Conservation (phyloP, 805 yeast species). For the Sugiyamaella boreocaroliniensis region DNA sequence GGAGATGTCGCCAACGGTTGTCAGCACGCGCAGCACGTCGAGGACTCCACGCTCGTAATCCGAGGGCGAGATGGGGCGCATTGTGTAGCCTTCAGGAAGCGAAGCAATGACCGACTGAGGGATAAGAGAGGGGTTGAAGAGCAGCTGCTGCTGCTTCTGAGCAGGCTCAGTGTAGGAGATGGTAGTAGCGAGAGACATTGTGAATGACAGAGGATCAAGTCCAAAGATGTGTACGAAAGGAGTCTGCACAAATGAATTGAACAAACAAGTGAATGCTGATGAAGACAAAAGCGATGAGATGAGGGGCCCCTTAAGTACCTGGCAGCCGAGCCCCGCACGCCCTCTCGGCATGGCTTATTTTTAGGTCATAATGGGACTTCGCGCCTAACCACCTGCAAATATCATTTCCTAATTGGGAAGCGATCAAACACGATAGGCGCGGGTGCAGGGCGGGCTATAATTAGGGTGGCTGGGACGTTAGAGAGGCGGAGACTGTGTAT, state of each 20-base stretch:
- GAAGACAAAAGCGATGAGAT: neutral
- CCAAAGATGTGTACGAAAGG: too few species aligned
- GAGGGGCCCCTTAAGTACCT: neutral
- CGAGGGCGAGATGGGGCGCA: constrained; percentile 48
- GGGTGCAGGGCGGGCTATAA: neutral
- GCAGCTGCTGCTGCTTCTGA: constrained; percentile 3
- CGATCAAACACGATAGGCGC: neutral
- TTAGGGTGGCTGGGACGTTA: neutral
- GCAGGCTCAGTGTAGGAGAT: constrained; percentile 6
- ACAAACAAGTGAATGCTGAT: neutral
- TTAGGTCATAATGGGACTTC: neutral
- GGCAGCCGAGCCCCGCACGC: neutral
- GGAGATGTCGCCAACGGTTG: constrained; percentile 74
- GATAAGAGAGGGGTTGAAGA: constrained; percentile 24
- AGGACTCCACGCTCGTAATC: constrained; percentile 64
- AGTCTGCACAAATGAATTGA: neutral
- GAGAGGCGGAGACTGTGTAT: neutral
- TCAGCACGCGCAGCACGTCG: constrained; percentile 57
- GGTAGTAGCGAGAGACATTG: constrained; percentile 3
- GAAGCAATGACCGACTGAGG: constrained; percentile 22
- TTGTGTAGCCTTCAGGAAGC: constrained; percentile 58
- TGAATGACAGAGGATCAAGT: neutral
- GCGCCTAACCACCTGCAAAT: neutral
- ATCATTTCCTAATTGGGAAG: neutral
- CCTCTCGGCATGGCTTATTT: neutral